phyloP scores from a whole-genome alignment of 805 yeast species.

The Kazachstania psychrophila region DNA sequence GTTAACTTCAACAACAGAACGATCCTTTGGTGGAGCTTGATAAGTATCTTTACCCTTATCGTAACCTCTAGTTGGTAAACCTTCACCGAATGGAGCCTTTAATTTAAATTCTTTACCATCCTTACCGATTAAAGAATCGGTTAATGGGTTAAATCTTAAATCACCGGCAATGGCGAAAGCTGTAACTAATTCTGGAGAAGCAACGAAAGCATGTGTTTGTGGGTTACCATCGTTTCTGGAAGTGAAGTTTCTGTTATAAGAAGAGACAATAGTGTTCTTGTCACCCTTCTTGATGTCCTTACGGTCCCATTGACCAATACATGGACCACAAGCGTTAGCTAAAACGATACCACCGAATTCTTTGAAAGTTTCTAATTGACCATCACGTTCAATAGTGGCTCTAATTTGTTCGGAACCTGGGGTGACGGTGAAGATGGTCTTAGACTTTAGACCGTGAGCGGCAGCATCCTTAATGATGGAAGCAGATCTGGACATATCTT shows the following conservation, averaged over 20 bases:
- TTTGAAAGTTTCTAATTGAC: slow-evolving; percentile 77
- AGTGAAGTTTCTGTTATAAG: slow-evolving; percentile 97
- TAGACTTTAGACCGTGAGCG: slow-evolving; percentile 81
- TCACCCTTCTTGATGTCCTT: slow-evolving; percentile 86
- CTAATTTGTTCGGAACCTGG: slow-evolving; percentile 98
- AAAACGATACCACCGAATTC: slow-evolving; percentile 89
- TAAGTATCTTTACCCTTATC: slow-evolving; percentile 90
- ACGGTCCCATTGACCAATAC: slow-evolving; percentile 99
- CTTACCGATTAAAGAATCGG: slow-evolving; percentile 77
- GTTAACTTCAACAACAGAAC: slow-evolving; percentile 61
- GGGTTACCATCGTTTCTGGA: slow-evolving; percentile 98
- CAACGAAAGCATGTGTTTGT: slow-evolving; percentile 91
- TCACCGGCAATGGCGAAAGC: slow-evolving; percentile 95
- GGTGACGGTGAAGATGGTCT: slow-evolving; percentile 84
- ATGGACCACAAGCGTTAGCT: slow-evolving; percentile 98
- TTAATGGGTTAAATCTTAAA: slow-evolving; percentile 91
- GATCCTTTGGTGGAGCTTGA: slow-evolving; percentile 93
- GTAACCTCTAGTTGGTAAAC: slow-evolving; percentile 84
- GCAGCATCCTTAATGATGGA: slow-evolving; percentile 88
- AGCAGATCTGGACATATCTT: slow-evolving; percentile 96
- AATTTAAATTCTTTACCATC: slow-evolving; percentile 88
- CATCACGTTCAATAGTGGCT: slow-evolving; percentile 96
- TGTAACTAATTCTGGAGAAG: slow-evolving; percentile 93
- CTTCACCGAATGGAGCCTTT: slow-evolving; percentile 80
- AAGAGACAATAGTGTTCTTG: slow-evolving; percentile 92